Percentiles rank a stretch among this genome's conserved stretches.
Conservation (phyloP, 306 rosid species). For the Senna siamea region DNA sequence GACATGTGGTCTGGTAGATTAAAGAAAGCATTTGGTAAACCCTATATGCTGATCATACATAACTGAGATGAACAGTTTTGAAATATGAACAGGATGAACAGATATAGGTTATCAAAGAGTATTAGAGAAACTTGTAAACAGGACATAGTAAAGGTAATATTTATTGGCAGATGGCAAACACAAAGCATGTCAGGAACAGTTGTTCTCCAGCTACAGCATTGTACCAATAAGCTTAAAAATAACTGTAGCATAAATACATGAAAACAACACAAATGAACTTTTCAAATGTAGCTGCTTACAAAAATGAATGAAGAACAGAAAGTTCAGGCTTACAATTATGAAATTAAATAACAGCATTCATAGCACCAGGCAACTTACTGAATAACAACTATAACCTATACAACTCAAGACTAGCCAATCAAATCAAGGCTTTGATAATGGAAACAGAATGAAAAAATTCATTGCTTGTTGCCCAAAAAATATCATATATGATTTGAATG, state of each 20-base stretch:
- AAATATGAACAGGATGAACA: conserved; percentile 15
- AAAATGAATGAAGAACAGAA: conserved; percentile 28
- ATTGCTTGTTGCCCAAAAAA: background rate
- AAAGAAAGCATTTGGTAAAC: background rate
- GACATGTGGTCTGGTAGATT: background rate
- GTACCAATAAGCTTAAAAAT: background rate
- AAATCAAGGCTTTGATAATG: background rate
- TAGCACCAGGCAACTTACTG: background rate
- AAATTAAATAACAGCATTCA: conserved; percentile 1
- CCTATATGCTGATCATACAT: background rate
- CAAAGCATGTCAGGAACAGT: conserved; percentile 30
- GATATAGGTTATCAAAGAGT: conserved; percentile 11
- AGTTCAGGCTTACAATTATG: background rate
- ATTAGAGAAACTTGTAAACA: background rate
- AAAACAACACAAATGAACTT: background rate
- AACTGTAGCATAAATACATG: conserved; percentile 16
- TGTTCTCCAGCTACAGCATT: conserved; percentile 31
- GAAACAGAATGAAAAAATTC: conserved; percentile 16
- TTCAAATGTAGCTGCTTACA: conserved; percentile 3
- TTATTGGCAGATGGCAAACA: conserved; percentile 15
- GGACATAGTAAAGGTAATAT: conserved; percentile 5
- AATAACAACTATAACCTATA: background rate
- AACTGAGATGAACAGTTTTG: background rate
- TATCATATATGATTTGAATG: too few relatives aligned
- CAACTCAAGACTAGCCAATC: conserved; percentile 25